Evolutionary conservation across 192 early-diverging fungal species (phyloP).

Genomic region (Entomortierella chlamydospora): DNA sequence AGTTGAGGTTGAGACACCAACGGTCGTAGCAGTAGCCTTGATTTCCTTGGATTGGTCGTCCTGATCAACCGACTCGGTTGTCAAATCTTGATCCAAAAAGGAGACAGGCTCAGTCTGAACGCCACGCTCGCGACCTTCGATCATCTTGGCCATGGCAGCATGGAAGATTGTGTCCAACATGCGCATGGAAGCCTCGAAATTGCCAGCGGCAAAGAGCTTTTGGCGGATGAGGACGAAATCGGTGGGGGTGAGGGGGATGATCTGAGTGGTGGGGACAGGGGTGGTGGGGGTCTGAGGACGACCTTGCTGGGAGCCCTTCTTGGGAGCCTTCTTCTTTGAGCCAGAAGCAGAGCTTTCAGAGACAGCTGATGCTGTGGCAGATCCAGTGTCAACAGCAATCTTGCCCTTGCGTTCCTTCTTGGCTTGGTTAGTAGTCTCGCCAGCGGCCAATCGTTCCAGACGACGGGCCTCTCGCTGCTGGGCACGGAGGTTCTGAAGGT

Average conservation of each 20-base stretch:
- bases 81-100: constrained; percentile 7
- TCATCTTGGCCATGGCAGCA: constrained; percentile 55
- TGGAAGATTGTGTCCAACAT: constrained; percentile 55
- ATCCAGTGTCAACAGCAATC: background rate
- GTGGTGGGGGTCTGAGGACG: constrained; percentile 49
- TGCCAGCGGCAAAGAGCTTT: constrained; percentile 52
- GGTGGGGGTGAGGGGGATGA: constrained; percentile 40
- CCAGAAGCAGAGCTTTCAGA: background rate
- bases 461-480: constrained; percentile 45
- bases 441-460: constrained; percentile 40
- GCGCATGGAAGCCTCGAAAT: constrained; percentile 53
- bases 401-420: constrained; percentile 13
- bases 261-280: constrained; percentile 44
- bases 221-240: constrained; percentile 52
- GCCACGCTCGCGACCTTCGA: constrained; percentile 52
- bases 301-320: constrained; percentile 43
- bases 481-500: constrained; percentile 41
- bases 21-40: background rate
- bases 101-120: constrained; percentile 40
- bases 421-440: background rate
- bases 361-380: background rate
- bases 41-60: constrained; percentile 7
- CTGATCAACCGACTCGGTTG: background rate
- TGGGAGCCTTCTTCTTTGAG: constrained; percentile 25
- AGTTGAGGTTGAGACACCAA: constrained; percentile 9